A percentile compares a stretch with the other conserved stretches of the same genome.
phyloP scores from a whole-genome alignment of 371 early-diverging fungal genomes.

The Ordospora colligata region DNA sequence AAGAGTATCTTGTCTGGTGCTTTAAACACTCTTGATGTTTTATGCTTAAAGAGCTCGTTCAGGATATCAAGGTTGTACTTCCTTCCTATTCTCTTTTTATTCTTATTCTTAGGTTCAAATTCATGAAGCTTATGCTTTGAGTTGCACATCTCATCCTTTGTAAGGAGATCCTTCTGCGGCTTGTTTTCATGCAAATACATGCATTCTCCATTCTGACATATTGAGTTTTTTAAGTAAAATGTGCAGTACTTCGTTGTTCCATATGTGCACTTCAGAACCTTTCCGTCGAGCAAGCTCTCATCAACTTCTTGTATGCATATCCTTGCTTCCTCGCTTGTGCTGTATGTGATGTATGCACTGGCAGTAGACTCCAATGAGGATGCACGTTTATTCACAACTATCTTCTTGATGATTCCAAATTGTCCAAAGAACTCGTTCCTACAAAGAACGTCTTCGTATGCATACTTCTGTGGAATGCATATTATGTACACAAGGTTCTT shows the following conservation, averaged over 20 bases:
- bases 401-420: conserved; percentile 61
- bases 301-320: conserved; percentile 60
- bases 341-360: conserved; percentile 60
- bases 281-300: conserved; percentile 56
- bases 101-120: conserved; percentile 52
- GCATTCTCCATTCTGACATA: conserved; percentile 61
- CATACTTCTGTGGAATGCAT: conserved; percentile 60
- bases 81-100: conserved; percentile 47
- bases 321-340: conserved; percentile 51
- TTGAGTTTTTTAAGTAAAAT: conserved; percentile 60
- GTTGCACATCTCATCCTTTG: conserved; percentile 58
- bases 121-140: conserved; percentile 59
- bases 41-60: conserved; percentile 47
- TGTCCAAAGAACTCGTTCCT: conserved; percentile 61
- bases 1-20: conserved; percentile 47
- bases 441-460: conserved; percentile 53
- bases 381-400: conserved; percentile 58
- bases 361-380: conserved; percentile 37
- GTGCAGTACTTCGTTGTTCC: conserved; percentile 63
- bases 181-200: conserved; percentile 61
- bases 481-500: conserved; percentile 61
- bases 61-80: conserved; percentile 39
- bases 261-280: conserved; percentile 59
- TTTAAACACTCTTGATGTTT: conserved; percentile 25
- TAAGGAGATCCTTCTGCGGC: conserved; percentile 51